A percentile compares a stretch with the other conserved stretches of the same genome.
Evolutionary conservation across 768 basidiomycete species (phyloP).

Genomic region (Russula sp.): DNA sequence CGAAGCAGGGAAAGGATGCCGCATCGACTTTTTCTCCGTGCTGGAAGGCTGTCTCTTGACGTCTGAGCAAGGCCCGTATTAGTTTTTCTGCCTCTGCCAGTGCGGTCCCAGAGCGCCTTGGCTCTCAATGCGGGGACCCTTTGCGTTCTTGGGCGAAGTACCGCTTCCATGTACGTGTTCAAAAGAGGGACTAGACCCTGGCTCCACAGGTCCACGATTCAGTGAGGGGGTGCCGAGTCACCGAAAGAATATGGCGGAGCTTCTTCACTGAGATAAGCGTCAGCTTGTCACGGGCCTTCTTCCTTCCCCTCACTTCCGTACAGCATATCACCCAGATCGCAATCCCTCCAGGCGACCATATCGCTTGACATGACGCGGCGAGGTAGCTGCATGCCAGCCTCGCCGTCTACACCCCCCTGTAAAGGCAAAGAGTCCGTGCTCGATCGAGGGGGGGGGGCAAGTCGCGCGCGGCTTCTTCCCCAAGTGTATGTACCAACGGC

Average conservation of each 20-base stretch:
- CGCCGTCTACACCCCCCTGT: conserved; percentile 6
- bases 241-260: conserved; percentile 7
- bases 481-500: not conserved
- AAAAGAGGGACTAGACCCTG: conserved; percentile 13
- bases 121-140: conserved; percentile 10
- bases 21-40: conserved; percentile 14
- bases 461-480: conserved; percentile 1
- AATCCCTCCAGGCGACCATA: not conserved
- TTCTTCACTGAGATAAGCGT: conserved; percentile 20
- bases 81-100: conserved; percentile 1
- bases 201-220: conserved; percentile 10
- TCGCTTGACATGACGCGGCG: not conserved
- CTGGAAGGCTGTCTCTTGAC: conserved; percentile 18
- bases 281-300: conserved; percentile 6
- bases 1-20: conserved; percentile 12
- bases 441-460: conserved; percentile 6
- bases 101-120: conserved; percentile 20
- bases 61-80: conserved; percentile 10
- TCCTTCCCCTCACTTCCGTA: not conserved
- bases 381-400: conserved; percentile 14
- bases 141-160: conserved; percentile 18
- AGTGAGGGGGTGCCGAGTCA: not conserved
- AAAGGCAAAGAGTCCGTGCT: not conserved
- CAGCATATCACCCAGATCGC: conserved; percentile 1
- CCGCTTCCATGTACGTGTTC: conserved; percentile 20